Conservation (phyloP, 208 protist genomes). For the Wallacemonas rigidus region DNA sequence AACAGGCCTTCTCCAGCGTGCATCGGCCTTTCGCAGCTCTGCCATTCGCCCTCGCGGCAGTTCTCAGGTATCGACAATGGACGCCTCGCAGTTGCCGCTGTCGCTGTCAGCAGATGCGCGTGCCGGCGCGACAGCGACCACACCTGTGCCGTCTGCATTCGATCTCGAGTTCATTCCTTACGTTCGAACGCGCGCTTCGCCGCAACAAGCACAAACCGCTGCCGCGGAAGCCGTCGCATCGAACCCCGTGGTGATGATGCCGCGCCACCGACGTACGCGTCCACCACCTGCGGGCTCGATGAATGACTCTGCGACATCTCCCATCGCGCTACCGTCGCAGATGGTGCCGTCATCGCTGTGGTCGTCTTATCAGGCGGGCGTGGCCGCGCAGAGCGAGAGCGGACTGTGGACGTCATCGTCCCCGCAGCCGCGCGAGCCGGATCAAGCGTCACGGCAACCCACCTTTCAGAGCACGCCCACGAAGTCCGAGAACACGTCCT, state of each 20-base stretch:
- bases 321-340: not conserved
- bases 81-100: too few relatives aligned
- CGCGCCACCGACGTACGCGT: not conserved
- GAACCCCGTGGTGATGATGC: not conserved
- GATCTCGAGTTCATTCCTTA: slow-evolving; percentile 9
- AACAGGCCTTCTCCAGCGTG: not conserved
- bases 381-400: too few relatives aligned
- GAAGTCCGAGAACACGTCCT: too few relatives aligned
- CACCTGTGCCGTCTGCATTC: not conserved
- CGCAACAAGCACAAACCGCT: not conserved
- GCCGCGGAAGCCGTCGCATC: not conserved
- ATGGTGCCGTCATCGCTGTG: slow-evolving; percentile 8
- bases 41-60: slow-evolving; percentile 7
- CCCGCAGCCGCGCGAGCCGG: not conserved
- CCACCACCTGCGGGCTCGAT: not conserved
- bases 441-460: too few relatives aligned
- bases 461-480: not conserved
- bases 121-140: too few relatives aligned
- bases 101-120: too few relatives aligned
- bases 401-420: not conserved
- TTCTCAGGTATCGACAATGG: too few relatives aligned
- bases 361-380: not conserved
- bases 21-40: not conserved
- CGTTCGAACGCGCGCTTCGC: slow-evolving; percentile 1
- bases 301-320: slow-evolving; percentile 14